These are phyloP conservation scores for Lagenidium sp. DNA, from an alignment of 352 stramenopile species.

Conservation along the genomic window DNA sequence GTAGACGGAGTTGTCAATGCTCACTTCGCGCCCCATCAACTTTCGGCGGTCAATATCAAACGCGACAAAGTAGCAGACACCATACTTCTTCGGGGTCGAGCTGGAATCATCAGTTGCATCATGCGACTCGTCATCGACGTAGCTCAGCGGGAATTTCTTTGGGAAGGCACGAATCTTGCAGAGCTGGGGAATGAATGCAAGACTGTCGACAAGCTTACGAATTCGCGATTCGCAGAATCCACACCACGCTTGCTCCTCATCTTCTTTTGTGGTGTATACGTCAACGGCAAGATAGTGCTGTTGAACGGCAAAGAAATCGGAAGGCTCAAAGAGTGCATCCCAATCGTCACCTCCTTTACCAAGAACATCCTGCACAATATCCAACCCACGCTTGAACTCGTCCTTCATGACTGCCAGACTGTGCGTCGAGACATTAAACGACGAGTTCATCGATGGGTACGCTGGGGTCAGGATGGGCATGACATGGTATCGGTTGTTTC, in stretches of 20 bases:
- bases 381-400: conserved; percentile 82
- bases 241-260: conserved; percentile 91
- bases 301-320: conserved; percentile 84
- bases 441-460: conserved; percentile 99
- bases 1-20: conserved; percentile 78
- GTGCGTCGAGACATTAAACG: conserved; percentile 95
- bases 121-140: conserved; percentile 27
- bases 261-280: conserved; percentile 82
- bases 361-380: conserved; percentile 78
- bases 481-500: conserved; percentile 89
- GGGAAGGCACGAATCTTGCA: conserved; percentile 77
- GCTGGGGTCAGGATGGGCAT: conserved; percentile 99
- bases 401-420: conserved; percentile 93
- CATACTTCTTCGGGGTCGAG: conserved; percentile 38
- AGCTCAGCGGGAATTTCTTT: conserved; percentile 77
- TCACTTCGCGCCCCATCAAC: conserved; percentile 69
- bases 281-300: conserved; percentile 89
- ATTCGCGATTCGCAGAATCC: conserved; percentile 92
- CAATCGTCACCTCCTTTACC: conserved; percentile 76
- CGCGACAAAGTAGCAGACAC: conserved; percentile 77
- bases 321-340: conserved; percentile 70
- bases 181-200: conserved; percentile 74
- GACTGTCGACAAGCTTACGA: conserved; percentile 83
- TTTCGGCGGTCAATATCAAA: conserved; percentile 81
- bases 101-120: conserved; percentile 15